Evolutionary conservation across 2,329 filamentous ascomycete genomes (phyloP), one percentile per base, ranked within the genome.

Genomic region (Cercospora beticola): DNA sequence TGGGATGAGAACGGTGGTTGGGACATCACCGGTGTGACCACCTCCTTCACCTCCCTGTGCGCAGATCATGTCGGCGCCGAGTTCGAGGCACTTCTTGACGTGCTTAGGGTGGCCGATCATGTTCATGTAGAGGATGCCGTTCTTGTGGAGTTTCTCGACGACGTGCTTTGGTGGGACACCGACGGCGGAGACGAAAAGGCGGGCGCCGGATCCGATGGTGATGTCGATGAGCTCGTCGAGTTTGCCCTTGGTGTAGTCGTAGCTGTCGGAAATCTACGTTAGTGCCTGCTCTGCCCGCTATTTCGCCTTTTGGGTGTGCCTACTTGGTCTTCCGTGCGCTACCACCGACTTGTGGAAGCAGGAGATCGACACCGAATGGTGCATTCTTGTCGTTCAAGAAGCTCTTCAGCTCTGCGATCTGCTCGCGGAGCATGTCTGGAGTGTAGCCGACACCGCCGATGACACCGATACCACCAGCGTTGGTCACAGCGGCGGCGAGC

Each of bases 61-160:
- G 85, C 94, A 98, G 84, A 99, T 98, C 77, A 99, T 91, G 82
- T 99, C 95, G 75, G 90, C 92, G 73, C 94, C 95, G 68, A 94
- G 87, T 62, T 94, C 93, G 71, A 99, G 87, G 82, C 93, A 96
- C 87, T 98, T 99, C 83, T 93, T 88, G 72, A 97, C 94, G 84
- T 99, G 95, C 89, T 99, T 99, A 79, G 95, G 94, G 87, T 99
- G 95, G 74, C 95, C 95, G 80, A 99, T 94, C 95, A 99, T 99
- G 90, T 99, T 99, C 95, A 98, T 98, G 87, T 96, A 97, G 74
- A 97, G 87, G 75, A 99, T 88, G 74, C 94, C 94, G 77, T 89
- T 84, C 78, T 89, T 87, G 87, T 99, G 95, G 58, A 99, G 89
- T 79, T 88, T 91, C 74, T 98, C 93, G 77, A 99, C 93, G 68